phyloP scores from a whole-genome alignment of 495 filamentous ascomycete genomes.

The Aspergillus nanangensis region DNA sequence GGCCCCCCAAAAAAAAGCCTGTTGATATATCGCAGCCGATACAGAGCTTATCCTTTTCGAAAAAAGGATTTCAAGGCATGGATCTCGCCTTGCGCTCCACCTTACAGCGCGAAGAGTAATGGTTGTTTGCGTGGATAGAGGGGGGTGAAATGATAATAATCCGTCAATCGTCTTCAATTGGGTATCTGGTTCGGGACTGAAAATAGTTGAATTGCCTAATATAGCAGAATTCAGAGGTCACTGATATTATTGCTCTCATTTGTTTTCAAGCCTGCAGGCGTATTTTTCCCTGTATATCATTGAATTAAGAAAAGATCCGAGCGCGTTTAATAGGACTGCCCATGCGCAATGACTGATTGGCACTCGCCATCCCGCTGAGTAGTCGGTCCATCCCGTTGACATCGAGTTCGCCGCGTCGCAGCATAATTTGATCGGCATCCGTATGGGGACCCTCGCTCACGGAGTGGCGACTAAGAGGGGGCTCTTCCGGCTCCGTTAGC shows the following conservation, averaged over 20 bases:
- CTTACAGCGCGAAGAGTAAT: conserved; percentile 47
- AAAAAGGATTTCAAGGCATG: conserved; percentile 50
- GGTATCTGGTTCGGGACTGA: too few relatives aligned
- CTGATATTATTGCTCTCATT: too few relatives aligned
- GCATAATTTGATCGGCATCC: conserved; percentile 39
- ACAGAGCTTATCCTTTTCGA: conserved; percentile 50
- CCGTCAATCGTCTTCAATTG: neutral
- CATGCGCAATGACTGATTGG: conserved; percentile 26
- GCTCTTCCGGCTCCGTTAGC: conserved; percentile 25
- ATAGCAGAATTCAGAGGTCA: too few relatives aligned
- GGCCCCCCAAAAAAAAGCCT: conserved; percentile 2
- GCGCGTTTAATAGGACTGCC: conserved; percentile 39
- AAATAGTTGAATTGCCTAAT: too few relatives aligned
- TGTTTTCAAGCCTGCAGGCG: too few relatives aligned
- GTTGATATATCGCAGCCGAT: conserved; percentile 55
- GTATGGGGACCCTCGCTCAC: conserved; percentile 16
- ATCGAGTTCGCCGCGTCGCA: conserved; percentile 43
- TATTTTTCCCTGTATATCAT: too few relatives aligned
- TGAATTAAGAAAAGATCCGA: conserved; percentile 31
- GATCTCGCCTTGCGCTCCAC: conserved; percentile 55
- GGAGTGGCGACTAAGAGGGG: conserved; percentile 1
- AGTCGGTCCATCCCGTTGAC: conserved; percentile 50
- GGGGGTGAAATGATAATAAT: neutral
- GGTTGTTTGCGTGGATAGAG: conserved; percentile 6
- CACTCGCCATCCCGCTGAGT: conserved; percentile 40